Conservation (phyloP, 2,329 filamentous ascomycete genomes). For the Penicillium sp. region DNA sequence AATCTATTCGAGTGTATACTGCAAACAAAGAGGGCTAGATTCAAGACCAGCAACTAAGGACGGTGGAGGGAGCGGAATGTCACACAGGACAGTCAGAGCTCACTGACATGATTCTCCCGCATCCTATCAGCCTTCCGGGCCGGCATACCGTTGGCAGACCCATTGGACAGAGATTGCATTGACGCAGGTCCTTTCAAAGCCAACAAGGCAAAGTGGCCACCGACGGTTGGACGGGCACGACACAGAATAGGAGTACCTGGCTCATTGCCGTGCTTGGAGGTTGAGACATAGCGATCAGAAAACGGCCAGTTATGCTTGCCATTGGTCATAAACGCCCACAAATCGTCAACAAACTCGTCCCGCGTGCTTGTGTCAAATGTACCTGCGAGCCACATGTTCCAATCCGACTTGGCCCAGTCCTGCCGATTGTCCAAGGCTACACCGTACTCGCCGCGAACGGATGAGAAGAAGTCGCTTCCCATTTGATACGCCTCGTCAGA, state of each 20-base stretch:
- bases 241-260: constrained; percentile 34
- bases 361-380: constrained; percentile 29
- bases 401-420: constrained; percentile 43
- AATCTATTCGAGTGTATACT: background rate
- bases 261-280: constrained; percentile 26
- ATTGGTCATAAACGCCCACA: constrained; percentile 43
- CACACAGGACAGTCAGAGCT: constrained; percentile 6
- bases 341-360: constrained; percentile 36
- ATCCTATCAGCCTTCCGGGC: background rate
- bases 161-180: constrained; percentile 17
- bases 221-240: constrained; percentile 41
- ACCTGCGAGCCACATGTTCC: constrained; percentile 43
- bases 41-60: background rate
- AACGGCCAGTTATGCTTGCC: constrained; percentile 43
- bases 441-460: constrained; percentile 34
- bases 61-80: background rate
- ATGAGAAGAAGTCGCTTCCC: constrained; percentile 35
- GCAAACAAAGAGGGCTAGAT: background rate
- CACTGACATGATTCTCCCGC: constrained; percentile 10
- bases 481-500: constrained; percentile 33
- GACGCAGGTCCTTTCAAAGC: constrained; percentile 32
- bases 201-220: constrained; percentile 42
- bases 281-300: constrained; percentile 40
- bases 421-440: constrained; percentile 39
- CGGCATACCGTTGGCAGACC: background rate